phyloP scores from a whole-genome alignment of 2,329 filamentous ascomycete genomes.

The Arthroderma uncinatum region DNA sequence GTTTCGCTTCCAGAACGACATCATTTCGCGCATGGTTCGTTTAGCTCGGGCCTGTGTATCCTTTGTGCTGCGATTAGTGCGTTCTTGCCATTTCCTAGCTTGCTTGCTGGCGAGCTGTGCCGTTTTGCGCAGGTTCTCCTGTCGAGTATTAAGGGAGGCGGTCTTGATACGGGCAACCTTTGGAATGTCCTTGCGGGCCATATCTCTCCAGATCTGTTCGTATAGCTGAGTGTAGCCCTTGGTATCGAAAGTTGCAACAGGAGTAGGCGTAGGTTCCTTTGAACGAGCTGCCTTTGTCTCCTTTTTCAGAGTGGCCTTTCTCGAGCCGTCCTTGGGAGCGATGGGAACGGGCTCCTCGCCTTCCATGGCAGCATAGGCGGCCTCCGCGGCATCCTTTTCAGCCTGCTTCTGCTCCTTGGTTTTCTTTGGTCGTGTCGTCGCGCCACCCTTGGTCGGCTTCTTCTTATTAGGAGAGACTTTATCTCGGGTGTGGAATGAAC shows the following conservation, averaged over 20 bases:
- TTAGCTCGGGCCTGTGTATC: constrained; percentile 94
- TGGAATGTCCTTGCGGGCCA: constrained; percentile 83
- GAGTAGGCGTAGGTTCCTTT: constrained; percentile 36
- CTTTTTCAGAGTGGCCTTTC: constrained; percentile 35
- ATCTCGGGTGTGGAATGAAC: constrained; percentile 64
- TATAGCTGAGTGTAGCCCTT: constrained; percentile 96
- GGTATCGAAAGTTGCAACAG: constrained; percentile 61
- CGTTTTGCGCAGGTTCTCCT: constrained; percentile 96
- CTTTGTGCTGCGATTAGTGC: constrained; percentile 97
- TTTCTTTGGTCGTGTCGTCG: constrained; percentile 63
- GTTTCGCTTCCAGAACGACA: constrained; percentile 98
- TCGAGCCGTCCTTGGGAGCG: constrained; percentile 47
- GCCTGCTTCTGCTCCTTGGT: constrained; percentile 64
- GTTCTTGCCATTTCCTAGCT: constrained; percentile 90
- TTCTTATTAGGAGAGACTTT: constrained; percentile 41
- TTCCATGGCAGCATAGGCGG: constrained; percentile 63
- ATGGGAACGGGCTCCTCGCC: constrained; percentile 38
- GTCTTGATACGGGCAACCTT: constrained; percentile 84
- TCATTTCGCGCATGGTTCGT: constrained; percentile 98
- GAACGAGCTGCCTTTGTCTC: constrained; percentile 30
- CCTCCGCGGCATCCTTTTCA: constrained; percentile 66
- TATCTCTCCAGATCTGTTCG: constrained; percentile 91
- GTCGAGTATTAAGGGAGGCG: constrained; percentile 72
- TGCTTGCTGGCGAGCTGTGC: constrained; percentile 94
- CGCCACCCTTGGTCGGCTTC: constrained; percentile 42